Base-by-base conservation (phyloP, 192 early-diverging fungal genomes). In the Coemansia sp. region DNA sequence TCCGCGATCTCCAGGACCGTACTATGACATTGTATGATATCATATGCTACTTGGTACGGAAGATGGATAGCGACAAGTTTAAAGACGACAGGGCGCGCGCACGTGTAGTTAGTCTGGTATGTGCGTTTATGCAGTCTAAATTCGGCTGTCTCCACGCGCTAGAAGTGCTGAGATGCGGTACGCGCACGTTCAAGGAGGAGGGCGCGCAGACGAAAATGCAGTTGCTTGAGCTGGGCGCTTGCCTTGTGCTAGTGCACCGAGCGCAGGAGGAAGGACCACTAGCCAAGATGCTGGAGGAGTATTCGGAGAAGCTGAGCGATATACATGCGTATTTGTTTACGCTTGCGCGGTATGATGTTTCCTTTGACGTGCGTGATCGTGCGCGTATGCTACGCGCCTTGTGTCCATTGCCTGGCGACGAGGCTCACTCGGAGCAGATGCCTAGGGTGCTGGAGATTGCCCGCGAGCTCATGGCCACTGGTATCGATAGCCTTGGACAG, bases 331-430 rank as follows among this genome's bases (percentile, higher is more conserved):
- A 96, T 78, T 73, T 95, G 34, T 88, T 96, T 52, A 90, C 94
- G 43, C 78, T 99, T 67, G 95, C 96, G 2, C 82, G 93, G n/a
- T 97, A 91, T 72, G 98, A 99, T 78, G 77, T 88, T 20, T 86
- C 91, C 72, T 97, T 92, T 67, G 94, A 96, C 72, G 90, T 98
- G 3, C 87, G 98, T 24, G 98, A 99, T 68, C 89, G 95, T 13
- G 92, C 93, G 11, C 79, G 98, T 49, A 88, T 94, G 62, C 77
- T 82, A 27, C 68, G 76, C 5, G 68, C 72, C 9, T 55, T 83
- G 72, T 66, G 65, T 74, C 73, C 68, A 55, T 67, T 82, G 42
- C 38, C 68, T 15, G 78, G 71, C 49, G 76, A 82, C 43, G 68
- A 75, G 33, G 76, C 71, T 40, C 67, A 72, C 13, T 16, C 57